Evolutionary conservation across 2,329 filamentous ascomycete species (phyloP), one percentile per base, ranked within the genome.

Genomic region (Fusarium sarcochroum): DNA sequence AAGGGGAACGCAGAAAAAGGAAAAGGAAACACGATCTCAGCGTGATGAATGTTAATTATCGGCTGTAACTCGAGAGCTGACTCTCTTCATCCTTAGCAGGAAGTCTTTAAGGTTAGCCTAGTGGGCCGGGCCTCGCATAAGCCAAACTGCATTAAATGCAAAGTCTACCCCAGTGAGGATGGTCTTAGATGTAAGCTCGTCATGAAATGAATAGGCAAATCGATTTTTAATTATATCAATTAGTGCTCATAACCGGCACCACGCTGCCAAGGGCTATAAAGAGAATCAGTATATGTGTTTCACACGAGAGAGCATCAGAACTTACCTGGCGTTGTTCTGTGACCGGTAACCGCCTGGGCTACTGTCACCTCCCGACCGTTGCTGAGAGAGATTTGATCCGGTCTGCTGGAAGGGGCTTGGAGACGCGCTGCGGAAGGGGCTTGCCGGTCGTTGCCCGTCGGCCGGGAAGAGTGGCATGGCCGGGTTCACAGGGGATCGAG

Each of bases 401-500:
- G 76, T 75, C 27, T 73, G 68, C 40, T 72, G 73, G 55, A 78
- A 80, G 9, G 77, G 78, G 60, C 74, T 81, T 10, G 80, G 79
- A 18, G 80, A 77, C 13, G 68, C 71, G 32, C 74, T 67, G 64
- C 79, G 76, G 67, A 78, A 79, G 7, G 78, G 77, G 61, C 79
- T 81, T 58, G 77, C 73, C 7, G 77, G 73, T 38, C 77, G 76
- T 56, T 76, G 77, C 20, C 73, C 73, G 47, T 76, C 76, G 14
- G 80, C 77, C 1, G 81, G 80, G 76, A 82, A 82, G 4, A 82
- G 77, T 5, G 81, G 80, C 76, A 82, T 80, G 13, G 80, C 79
- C 6, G 80, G 80, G 68, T 82, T 82, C 50, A 81, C 72, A 13
- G 81, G 81, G 17, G 80, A 81, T 51, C 79, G 74, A 20, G 77